Evolutionary conservation across 2,329 filamentous ascomycete genomes (phyloP), one percentile per base, ranked within the genome.

Genomic region (Cyanodermella asteris): DNA sequence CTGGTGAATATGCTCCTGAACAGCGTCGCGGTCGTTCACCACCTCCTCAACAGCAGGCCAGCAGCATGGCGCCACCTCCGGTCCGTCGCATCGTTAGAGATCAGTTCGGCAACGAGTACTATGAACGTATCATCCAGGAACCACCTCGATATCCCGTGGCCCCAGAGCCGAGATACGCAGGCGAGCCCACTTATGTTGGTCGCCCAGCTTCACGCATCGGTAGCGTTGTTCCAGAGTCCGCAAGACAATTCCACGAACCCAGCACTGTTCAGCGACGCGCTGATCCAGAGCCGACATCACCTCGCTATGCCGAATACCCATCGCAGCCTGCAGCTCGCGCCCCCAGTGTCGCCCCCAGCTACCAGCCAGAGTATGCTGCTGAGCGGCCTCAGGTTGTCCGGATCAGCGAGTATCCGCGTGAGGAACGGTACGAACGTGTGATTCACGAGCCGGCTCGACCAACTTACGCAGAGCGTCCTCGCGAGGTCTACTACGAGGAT

Each of bases 31-130:
- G 53, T 21, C 43, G 50, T 27, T 31, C 40, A 34, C 41, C 51
- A 35, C 41, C 55, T 10, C 51, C 59, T 16, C 51, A 55, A 17
- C 42, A 35, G 15, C 48, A 47, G 15, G 49, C 46, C 13, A 45
- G 47, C 5, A 36, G 43, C 18, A 33, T 37, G 45, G 56, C 63
- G 50, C 55, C 55, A 24, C 56, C 63, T 5, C 59, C 63, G 11
- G 52, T 63, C 22, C 55, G 70, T 28, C 67, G 72, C 32, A 72
- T 91, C 33, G 59, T 91, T 17, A 58, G 90, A 27, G 82, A 93
- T 47, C 68, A 76, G 32, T 77, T 71, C 46, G 81, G 81, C 20
- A 76, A 77, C 43, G 69, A 78, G 42, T 93, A 82, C 49, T 64
- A 65, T 31, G 64, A 67, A 33, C 55, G 57, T 20, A 47, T 61